A percentile compares a stretch with the other conserved stretches of the same genome.
phyloP scores from a whole-genome alignment of 345 rosid genomes.

The Mangifera indica region DNA sequence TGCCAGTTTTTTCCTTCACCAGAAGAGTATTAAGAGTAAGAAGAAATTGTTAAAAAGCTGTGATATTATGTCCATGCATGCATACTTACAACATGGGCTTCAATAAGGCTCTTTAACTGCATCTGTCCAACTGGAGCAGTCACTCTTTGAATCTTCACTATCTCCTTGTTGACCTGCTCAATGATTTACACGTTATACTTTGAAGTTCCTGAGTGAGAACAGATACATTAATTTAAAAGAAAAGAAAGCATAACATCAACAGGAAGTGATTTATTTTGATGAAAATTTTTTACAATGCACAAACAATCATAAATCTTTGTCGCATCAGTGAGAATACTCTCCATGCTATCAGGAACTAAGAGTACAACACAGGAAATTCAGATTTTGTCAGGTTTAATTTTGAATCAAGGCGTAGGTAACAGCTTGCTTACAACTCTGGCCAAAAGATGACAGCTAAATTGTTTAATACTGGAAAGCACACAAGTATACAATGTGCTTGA shows the following conservation, averaged over 20 bases:
- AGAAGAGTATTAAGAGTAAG: not conserved
- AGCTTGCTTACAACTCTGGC: not conserved
- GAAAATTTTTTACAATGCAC: not conserved
- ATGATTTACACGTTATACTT: conserved; percentile 4
- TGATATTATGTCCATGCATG: not conserved
- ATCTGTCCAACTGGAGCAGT: conserved; percentile 95
- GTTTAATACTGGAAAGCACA: not conserved
- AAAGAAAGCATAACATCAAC: not conserved
- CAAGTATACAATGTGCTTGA: not conserved
- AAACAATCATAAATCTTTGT: not conserved
- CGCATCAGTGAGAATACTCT: not conserved
- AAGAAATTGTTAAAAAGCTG: not conserved
- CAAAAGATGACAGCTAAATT: not conserved
- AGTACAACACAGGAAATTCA: not conserved
- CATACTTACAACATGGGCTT: conserved; percentile 87
- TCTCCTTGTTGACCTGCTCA: conserved; percentile 77
- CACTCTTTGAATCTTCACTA: conserved; percentile 91
- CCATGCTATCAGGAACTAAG: not conserved
- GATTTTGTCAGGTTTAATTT: not conserved
- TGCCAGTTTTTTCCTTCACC: conserved; percentile 88
- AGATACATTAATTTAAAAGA: not conserved
- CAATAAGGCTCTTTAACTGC: conserved; percentile 87
- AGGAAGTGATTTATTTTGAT: not conserved
- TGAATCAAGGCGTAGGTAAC: not conserved
- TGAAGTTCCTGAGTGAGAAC: not conserved